Evolutionary conservation across 805 yeast genomes (phyloP), one percentile per base, ranked within the genome.

Genomic region (Priceomyces castillae): DNA sequence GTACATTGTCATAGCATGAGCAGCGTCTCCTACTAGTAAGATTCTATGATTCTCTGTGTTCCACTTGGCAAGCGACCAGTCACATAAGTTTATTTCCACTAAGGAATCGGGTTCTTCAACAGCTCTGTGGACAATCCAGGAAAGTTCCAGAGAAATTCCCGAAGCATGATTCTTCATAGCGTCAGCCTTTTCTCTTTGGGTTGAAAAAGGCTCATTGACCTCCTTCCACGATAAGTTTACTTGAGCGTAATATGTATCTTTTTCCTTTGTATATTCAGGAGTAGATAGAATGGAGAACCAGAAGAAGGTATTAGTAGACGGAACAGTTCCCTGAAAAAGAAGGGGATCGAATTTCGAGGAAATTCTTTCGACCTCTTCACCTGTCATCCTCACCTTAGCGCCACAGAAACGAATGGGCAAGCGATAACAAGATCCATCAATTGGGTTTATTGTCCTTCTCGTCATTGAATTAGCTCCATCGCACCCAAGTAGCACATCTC

Each of bases 241-340:
- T 42, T 53, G 57, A 2, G 53, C 48, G 34, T 51, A 50, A 38
- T 48, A 51, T 4, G 34, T 30, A 35, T 37, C 53, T 4, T 39
- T 36, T 30, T 50, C 44, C 18, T 39, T 34, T 26, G 46, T 45
- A 34, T 51, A 53, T 16, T 49, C 53, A 7, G 57, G 57, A 11
- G 53, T 50, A 20, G 52, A 36, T n/a, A 53, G 45, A 49, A 58
- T 45, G 11, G 64, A 58, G 40, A 57, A 57, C 64, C 64, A 61
- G 41, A 59, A 59, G 39, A 59, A 61, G 6, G 59, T 51, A 20
- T 51, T 48, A 34, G 43, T 50, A 7, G 26, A 30, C 4, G 64
- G 64, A 7, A 54, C 54, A 1, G 64, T 59, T 26, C 65, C 65
- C 44, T 59, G 66, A 43, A 61, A 60, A 34, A 59, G 40, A 5